Evolutionary conservation across 371 early-diverging fungal species (phyloP).

Genomic region (Saksenaea oblongispora): DNA sequence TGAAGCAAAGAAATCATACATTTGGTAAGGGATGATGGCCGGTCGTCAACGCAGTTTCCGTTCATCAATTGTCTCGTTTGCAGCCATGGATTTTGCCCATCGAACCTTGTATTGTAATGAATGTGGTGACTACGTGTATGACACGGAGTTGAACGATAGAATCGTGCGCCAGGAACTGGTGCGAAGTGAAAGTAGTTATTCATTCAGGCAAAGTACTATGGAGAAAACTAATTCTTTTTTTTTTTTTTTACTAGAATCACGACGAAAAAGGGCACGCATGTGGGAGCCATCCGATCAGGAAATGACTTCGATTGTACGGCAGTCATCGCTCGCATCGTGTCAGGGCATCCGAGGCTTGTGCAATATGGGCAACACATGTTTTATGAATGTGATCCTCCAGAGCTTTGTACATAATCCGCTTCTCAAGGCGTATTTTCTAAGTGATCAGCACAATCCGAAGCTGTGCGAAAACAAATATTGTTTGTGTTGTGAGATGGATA

Average conservation of each 20-base stretch:
- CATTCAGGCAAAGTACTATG: neutral
- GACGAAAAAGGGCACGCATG: slow-evolving; percentile 28
- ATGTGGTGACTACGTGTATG: slow-evolving; percentile 89
- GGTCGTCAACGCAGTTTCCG: neutral
- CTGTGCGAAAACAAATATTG: slow-evolving; percentile 73
- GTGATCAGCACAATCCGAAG: slow-evolving; percentile 78
- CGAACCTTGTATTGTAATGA: slow-evolving; percentile 71
- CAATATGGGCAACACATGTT: slow-evolving; percentile 96
- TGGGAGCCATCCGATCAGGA: slow-evolving; percentile 56
- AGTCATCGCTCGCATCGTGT: slow-evolving; percentile 55
- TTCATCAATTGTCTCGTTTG: neutral
- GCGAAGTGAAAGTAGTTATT: slow-evolving; percentile 11
- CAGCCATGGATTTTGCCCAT: slow-evolving; percentile 53
- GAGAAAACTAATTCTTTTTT: neutral
- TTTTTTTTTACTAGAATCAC: slow-evolving; percentile 14
- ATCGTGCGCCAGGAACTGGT: slow-evolving; percentile 60
- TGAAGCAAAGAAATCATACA: slow-evolving; percentile 55
- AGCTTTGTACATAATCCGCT: slow-evolving; percentile 90
- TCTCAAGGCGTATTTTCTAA: slow-evolving; percentile 83
- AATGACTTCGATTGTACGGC: slow-evolving; percentile 39
- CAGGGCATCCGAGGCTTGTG: slow-evolving; percentile 86
- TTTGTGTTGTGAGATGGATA: slow-evolving; percentile 92
- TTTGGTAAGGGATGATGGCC: slow-evolving; percentile 53
- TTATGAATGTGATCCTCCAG: slow-evolving; percentile 93
- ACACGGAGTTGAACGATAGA: slow-evolving; percentile 68